Evolutionary conservation across 768 basidiomycete genomes (phyloP), one percentile per base, ranked within the genome.

Genomic region (Cystobasidium onofrii): DNA sequence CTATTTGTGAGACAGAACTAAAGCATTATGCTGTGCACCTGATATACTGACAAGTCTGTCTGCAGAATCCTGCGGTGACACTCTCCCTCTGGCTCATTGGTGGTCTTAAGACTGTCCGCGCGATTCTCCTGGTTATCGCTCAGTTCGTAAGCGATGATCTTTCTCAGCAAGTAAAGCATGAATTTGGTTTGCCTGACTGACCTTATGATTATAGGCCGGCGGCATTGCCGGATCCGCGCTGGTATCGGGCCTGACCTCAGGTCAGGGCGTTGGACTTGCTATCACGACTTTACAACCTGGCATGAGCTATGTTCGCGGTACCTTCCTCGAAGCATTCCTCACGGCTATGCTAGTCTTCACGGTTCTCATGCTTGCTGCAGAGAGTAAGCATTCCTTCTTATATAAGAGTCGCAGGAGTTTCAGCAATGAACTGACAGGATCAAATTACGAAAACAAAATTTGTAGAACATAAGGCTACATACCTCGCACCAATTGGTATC

Each of bases 401-500:
- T 4, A 50, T 64, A 33, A 66, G 6, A 43, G 20, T n/a, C n/a
- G n/a, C n/a, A n/a, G n/a, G n/a, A n/a, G n/a, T n/a, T n/a, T n/a
- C n/a, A n/a, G n/a, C n/a, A n/a, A n/a, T n/a, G n/a, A n/a, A n/a
- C n/a, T n/a, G n/a, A n/a, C n/a, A n/a, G n/a, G n/a, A n/a, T n/a
- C n/a, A 62, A 4, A 13, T 23, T 27, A 18, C 27, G 4, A 34
- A 66, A 6, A 13, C 70, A 17, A n/a, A 36, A 0, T 73, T 75
- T 15, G 77, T 76, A 69, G 78, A 80, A 76, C 80, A 81, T 76
- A 82, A 82, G 72, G 82, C 82, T 1, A 83, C 83, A 0, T 82
- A 81, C 77, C 79, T 83, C 34, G 82, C 83, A 13, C 83, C 83
- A 0, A 80, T 83, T 75, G 83, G 82, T 62, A 83, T 83, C 65